Conservation (phyloP, 768 basidiomycete species). For the Lactarius trivialis region DNA sequence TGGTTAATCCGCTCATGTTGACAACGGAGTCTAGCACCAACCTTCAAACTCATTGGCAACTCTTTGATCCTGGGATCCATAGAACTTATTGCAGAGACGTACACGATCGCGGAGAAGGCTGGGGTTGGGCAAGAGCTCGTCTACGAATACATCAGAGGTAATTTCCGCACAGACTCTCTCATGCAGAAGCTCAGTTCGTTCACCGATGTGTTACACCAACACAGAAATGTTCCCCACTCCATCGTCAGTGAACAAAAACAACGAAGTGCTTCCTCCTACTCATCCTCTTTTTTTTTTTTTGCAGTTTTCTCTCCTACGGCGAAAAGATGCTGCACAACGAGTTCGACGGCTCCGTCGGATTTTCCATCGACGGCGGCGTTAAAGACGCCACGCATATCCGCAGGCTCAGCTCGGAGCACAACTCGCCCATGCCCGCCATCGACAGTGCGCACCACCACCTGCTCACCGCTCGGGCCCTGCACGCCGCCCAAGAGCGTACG, state of each 20-base stretch:
- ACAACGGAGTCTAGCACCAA: slow-evolving; percentile 40
- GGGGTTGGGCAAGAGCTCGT: slow-evolving; percentile 66
- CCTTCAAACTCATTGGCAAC: slow-evolving; percentile 76
- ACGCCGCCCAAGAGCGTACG: slow-evolving; percentile 39
- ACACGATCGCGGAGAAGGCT: slow-evolving; percentile 78
- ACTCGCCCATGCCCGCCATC: slow-evolving; percentile 64
- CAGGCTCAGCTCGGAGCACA: slow-evolving; percentile 54
- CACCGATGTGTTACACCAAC: slow-evolving; percentile 2
- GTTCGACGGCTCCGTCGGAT: slow-evolving; percentile 70
- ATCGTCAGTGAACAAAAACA: slow-evolving; percentile 30
- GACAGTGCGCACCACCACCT: slow-evolving; percentile 74
- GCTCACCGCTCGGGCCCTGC: slow-evolving; percentile 70
- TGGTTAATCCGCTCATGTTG: slow-evolving; percentile 1
- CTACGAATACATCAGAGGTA: slow-evolving; percentile 52
- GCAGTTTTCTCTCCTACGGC: slow-evolving; percentile 50
- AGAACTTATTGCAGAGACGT: slow-evolving; percentile 75
- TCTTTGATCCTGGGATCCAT: slow-evolving; percentile 69
- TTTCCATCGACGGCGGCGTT: slow-evolving; percentile 80
- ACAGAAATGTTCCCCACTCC: slow-evolving; percentile 67
- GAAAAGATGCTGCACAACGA: slow-evolving; percentile 65
- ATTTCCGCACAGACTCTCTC: slow-evolving; percentile 1
- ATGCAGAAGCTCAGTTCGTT: background rate
- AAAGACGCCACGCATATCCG: slow-evolving; percentile 81
- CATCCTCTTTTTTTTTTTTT: background rate
- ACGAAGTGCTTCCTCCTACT: background rate